Base-by-base conservation (phyloP, 2,329 filamentous ascomycete genomes). In the Acephala macrosclerotiorum region DNA sequence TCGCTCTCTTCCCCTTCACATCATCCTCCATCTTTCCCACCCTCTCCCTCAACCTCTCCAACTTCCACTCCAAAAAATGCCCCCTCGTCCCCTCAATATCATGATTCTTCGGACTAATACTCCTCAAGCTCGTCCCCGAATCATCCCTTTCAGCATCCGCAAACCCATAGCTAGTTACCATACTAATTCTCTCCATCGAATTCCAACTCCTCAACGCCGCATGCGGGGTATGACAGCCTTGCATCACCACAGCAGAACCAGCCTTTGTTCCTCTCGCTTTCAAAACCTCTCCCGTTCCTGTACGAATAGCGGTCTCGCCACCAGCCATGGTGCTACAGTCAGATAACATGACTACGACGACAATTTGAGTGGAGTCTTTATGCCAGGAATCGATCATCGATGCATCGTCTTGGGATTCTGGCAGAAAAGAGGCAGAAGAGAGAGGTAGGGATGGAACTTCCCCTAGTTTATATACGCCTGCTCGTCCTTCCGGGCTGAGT, bases 271-370 rank as follows among this genome's bases (percentile, higher is more conserved):
- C 78, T 74, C n/a, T 76, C 71, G 57, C 77, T 74, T 72, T 80
- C 79, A 71, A 74, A 72, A 78, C 72, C 16, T 75, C 71, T 1
- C 79, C 79, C 26, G 71, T 81, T 1, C 79, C 81, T 18, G 82
- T 89, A 61, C 82, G 87, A 42, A 81, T 79, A 18, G 84, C 88
- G 3, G 84, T 91, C 65, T 85, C 87, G 64, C 81, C 81, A 14
- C 81, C 81, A 33, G 74, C 70, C 81, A 83, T 83, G 49, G 74
- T 71, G 9, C 74, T 75, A 18, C 77, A 76, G 65, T 83, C 80
- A 29, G 75, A 79, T 22, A 83, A 72, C 82, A 82, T 83, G 0
- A 80, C 74, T 16, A 83, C 81, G 63, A 81, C 82, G 18, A 83
- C 81, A 58, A 80, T 80, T 1, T 80, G 80, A 60, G 79, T 79